phyloP scores from a whole-genome alignment of 352 stramenopile genomes.

The Phytophthora sp. region DNA sequence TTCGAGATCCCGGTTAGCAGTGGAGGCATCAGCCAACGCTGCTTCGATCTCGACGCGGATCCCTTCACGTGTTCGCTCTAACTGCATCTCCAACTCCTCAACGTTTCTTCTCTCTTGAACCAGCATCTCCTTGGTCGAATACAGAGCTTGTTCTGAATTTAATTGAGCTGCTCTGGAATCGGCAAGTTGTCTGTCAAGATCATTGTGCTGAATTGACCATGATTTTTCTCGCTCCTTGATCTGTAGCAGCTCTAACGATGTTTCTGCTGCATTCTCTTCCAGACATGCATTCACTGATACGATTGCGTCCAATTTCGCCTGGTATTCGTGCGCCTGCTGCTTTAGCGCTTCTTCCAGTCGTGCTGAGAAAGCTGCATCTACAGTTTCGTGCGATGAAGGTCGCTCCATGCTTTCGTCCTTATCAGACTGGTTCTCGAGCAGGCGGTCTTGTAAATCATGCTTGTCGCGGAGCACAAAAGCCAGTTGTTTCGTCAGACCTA shows the following conservation, averaged over 20 bases:
- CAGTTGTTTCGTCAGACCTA: constrained; percentile 68
- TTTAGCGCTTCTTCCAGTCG: constrained; percentile 52
- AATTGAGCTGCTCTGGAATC: constrained; percentile 30
- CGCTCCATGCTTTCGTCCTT: constrained; percentile 32
- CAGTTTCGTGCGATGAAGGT: constrained; percentile 17
- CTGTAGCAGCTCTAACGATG: constrained; percentile 57
- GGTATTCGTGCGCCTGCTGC: constrained; percentile 49
- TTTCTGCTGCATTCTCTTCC: constrained; percentile 52
- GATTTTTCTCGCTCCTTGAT: constrained; percentile 69
- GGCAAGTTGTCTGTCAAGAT: constrained; percentile 42
- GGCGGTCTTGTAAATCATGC: constrained; percentile 66
- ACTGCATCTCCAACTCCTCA: constrained; percentile 31
- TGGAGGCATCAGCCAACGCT: constrained; percentile 40
- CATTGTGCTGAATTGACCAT: constrained; percentile 56
- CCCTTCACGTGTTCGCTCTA: constrained; percentile 33
- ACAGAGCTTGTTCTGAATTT: constrained; percentile 37
- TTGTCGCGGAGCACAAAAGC: constrained; percentile 76
- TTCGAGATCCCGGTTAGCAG: constrained; percentile 36
- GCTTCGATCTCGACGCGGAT: constrained; percentile 42
- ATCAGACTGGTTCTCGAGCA: constrained; percentile 38
- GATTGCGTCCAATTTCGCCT: constrained; percentile 51
- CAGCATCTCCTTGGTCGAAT: constrained; percentile 23
- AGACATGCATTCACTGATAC: constrained; percentile 38
- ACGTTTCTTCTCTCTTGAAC: constrained; percentile 42
- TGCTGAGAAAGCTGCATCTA: constrained; percentile 35